Base-by-base conservation (phyloP, 345 rosid genomes). In the Populus simonii region DNA sequence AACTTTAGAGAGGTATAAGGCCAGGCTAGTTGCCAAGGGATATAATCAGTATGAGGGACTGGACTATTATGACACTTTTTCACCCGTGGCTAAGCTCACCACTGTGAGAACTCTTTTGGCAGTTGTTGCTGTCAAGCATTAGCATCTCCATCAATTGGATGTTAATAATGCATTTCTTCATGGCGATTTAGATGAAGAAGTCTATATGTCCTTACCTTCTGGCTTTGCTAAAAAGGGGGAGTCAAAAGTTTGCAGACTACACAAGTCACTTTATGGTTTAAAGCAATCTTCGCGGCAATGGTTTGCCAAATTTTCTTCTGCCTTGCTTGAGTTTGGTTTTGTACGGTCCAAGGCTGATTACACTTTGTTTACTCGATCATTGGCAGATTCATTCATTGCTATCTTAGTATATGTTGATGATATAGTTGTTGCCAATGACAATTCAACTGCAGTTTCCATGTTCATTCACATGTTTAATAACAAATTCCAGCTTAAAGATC, bases 371-470 rank as follows among this genome's bases (percentile, higher is more conserved):
- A 49, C 39, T 0, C 1, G 17, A 1, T 0, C 3, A 1, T 16
- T 3, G 11, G 5, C 9, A 2, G 8, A 20, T 57, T 8, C n/a
- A 3, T 57, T 73, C 49, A 73, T 51, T 11, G 27, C 43, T 7
- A 0, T 57, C 0, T 45, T 73, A 0, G 53, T 17, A 1, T 36
- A 73, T 57, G 76, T 53, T 11, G 76, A 73, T 53, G 51, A 59
- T 57, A 17, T 73, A 6, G 12, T 31, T 33, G 9, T 73, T 12
- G 31, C 51, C 0, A 45, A 68, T 1, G 23, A 51, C 57, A 23
- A 73, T 33, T 16, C 20, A 5, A 0, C 0, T 4, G 16, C 9
- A 0, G 18, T 27, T 27, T 1, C 39, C 1, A 15, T 0, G 0
- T 8, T 73, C 1, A 73, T 15, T 9, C 7, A 17, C 0, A 16